Conservation (phyloP, 805 yeast genomes). For the Spathaspora boniae region DNA sequence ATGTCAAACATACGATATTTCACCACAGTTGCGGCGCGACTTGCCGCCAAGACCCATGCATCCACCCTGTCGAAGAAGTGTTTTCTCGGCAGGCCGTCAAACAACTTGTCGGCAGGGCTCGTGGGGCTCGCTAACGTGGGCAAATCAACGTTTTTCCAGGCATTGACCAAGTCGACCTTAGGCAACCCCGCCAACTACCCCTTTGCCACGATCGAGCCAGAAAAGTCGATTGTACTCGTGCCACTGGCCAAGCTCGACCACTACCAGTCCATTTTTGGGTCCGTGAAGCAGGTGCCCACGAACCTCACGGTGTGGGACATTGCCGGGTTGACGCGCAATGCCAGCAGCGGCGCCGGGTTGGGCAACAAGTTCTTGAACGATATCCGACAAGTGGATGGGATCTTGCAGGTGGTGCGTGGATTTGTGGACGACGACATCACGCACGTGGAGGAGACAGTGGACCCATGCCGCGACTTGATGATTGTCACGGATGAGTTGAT, state of each 20-base stretch:
- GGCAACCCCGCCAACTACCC: conserved; percentile 61
- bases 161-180: conserved; percentile 56
- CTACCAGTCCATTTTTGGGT: conserved; percentile 45
- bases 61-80: neutral
- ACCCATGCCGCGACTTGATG: conserved; percentile 60
- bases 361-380: conserved; percentile 72
- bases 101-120: conserved; percentile 37
- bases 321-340: conserved; percentile 67
- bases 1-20: too few species aligned
- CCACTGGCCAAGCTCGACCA: conserved; percentile 49
- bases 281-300: conserved; percentile 52
- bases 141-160: conserved; percentile 44
- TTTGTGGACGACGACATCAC: conserved; percentile 63
- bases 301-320: conserved; percentile 60
- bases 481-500: conserved; percentile 62
- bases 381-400: conserved; percentile 68
- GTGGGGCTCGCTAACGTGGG: conserved; percentile 67
- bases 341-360: conserved; percentile 62
- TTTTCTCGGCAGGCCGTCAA: conserved; percentile 32
- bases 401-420: conserved; percentile 65
- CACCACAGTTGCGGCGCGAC: too few species aligned
- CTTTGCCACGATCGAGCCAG: conserved; percentile 75
- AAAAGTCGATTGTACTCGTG: conserved; percentile 55
- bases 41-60: neutral
- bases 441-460: conserved; percentile 56